Percentiles rank a stretch among this genome's conserved stretches.
phyloP scores from a whole-genome alignment of 2,329 filamentous ascomycete species.

The Clonostachys chloroleuca region DNA sequence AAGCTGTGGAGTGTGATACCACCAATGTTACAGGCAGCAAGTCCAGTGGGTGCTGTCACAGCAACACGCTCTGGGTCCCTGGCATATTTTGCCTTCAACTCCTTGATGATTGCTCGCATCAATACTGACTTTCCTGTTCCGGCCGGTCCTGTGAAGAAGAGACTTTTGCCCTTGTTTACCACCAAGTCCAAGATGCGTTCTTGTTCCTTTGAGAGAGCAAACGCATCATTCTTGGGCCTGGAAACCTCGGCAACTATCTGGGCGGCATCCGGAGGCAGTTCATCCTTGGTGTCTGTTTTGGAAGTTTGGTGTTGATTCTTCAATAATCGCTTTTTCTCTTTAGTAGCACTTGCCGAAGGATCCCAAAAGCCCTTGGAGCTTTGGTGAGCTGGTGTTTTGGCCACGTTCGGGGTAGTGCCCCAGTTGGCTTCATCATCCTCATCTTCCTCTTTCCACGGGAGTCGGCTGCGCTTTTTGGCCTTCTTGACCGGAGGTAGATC shows the following conservation, averaged over 20 bases:
- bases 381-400: slow-evolving; percentile 25
- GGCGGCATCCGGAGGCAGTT: slow-evolving; percentile 28
- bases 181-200: slow-evolving; percentile 79
- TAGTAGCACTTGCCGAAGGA: slow-evolving; percentile 67
- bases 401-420: slow-evolving; percentile 1
- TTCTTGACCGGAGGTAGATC: slow-evolving; percentile 19
- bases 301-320: slow-evolving; percentile 47
- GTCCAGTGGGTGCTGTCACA: slow-evolving; percentile 90
- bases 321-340: slow-evolving; percentile 73
- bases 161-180: slow-evolving; percentile 73
- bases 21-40: slow-evolving; percentile 95
- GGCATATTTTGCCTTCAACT: slow-evolving; percentile 70
- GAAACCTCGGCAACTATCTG: slow-evolving; percentile 27
- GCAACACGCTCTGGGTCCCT: slow-evolving; percentile 81
- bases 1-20: slow-evolving; percentile 96
- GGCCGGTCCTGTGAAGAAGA: slow-evolving; percentile 97
- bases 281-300: slow-evolving; percentile 15
- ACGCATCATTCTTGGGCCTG: slow-evolving; percentile 38
- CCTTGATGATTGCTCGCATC: slow-evolving; percentile 84
- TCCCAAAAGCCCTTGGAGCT: slow-evolving; percentile 55
- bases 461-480: slow-evolving; percentile 53
- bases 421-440: not conserved
- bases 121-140: slow-evolving; percentile 96
- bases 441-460: slow-evolving; percentile 40
- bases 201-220: slow-evolving; percentile 84